Evolutionary conservation across 2,329 filamentous ascomycete species (phyloP).

Genomic region (Cercospora sp.): DNA sequence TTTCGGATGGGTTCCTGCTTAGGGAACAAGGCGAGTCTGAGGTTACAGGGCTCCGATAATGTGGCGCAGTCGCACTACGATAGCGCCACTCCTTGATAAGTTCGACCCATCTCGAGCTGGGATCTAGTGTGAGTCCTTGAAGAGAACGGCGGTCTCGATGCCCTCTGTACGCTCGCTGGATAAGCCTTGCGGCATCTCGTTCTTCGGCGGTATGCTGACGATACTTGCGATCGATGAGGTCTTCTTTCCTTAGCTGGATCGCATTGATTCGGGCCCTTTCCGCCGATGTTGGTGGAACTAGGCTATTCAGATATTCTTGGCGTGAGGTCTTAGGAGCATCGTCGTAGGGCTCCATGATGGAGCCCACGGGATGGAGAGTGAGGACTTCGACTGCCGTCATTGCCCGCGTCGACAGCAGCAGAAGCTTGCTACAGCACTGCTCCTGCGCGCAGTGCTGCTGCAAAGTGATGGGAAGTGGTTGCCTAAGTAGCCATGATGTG

Average conservation of each 20-base stretch:
- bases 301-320: constrained; percentile 31
- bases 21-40: background rate
- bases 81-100: constrained; percentile 47
- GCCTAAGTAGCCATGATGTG: background rate
- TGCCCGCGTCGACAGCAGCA: background rate
- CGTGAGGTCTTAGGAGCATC: constrained; percentile 19
- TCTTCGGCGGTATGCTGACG: constrained; percentile 27
- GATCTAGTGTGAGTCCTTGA: constrained; percentile 65
- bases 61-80: constrained; percentile 30
- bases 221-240: constrained; percentile 31
- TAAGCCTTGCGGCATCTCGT: constrained; percentile 35
- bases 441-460: background rate
- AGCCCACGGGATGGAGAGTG: background rate
- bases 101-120: constrained; percentile 68
- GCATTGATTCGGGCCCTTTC: constrained; percentile 30
- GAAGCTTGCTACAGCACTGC: background rate
- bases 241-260: constrained; percentile 31
- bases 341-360: background rate
- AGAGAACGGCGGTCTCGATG: constrained; percentile 72
- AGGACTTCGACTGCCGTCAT: background rate
- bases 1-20: constrained; percentile 15
- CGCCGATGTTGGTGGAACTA: constrained; percentile 25
- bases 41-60: constrained; percentile 8
- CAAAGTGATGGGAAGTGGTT: background rate
- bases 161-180: constrained; percentile 68